Conservation (phyloP, 202 grass and related monocot genomes). For the Zoysia matrella region DNA sequence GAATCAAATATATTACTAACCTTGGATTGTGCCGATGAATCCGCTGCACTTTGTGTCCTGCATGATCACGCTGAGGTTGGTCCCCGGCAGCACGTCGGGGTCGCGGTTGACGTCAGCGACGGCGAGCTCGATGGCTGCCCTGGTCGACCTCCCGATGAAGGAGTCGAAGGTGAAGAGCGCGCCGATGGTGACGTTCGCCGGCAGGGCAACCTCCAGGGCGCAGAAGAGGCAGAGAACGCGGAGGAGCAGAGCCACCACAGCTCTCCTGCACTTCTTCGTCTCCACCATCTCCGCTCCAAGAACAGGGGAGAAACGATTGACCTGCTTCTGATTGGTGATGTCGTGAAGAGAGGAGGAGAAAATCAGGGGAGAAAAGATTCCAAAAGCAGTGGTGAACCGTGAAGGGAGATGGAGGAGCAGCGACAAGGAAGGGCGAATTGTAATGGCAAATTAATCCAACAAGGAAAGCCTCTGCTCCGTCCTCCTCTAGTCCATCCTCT, state of each 20-base stretch:
- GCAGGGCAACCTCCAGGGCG: no score
- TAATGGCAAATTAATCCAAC: no score
- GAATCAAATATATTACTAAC: no score
- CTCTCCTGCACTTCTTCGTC: neutral
- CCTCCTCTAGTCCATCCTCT: no score
- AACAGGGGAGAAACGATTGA: no score
- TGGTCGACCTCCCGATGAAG: constrained; percentile 65
- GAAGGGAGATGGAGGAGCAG: no score
- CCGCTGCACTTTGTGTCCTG: constrained; percentile 70
- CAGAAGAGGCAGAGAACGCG: constrained; percentile 31
- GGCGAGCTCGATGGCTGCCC: constrained; percentile 63
- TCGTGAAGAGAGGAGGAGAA: no score
- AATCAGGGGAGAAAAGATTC: no score
- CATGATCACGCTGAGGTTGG: constrained; percentile 51
- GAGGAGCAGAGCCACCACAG: constrained; percentile 1
- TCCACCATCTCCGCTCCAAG: neutral
- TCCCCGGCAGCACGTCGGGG: constrained; percentile 45
- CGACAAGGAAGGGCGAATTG: no score
- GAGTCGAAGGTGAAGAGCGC: constrained; percentile 77
- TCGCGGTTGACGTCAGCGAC: constrained; percentile 68
- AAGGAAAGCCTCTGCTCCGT: no score
- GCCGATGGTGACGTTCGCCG: constrained; percentile 51
- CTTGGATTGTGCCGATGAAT: constrained; percentile 71
- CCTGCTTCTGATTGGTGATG: no score
- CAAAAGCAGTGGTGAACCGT: no score